Base-by-base conservation (phyloP, 768 basidiomycete genomes). In the Termitomyces sp. region DNA sequence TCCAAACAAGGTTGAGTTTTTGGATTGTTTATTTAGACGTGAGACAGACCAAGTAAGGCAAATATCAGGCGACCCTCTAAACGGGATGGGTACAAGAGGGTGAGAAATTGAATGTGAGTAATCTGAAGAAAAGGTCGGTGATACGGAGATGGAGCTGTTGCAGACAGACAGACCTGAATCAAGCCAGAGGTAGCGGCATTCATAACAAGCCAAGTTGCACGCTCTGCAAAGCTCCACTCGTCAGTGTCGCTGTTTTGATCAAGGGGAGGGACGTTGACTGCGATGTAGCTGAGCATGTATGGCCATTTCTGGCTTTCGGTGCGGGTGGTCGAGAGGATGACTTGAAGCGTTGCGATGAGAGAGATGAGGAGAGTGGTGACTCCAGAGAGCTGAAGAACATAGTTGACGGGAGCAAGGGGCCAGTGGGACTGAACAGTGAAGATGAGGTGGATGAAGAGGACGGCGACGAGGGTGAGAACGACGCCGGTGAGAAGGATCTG, bases 391-490 rank as follows among this genome's bases (percentile, higher is more conserved):
- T 98, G 97, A 35, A 98, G 84, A 54, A 86, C 77, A 72, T 92
- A 99, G 75, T 99, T 99, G 66, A 91, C 82, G 6, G 87, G 89
- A 0, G 94, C 93, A 42, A 99, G 86, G 0, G 94, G 92, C 82
- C 90, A 92, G 71, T 99, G 97, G 63, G 96, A 98, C 68, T 96
- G 93, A 0, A 88, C 90, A 5, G 97, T 98, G 75, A 99, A 97
- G 58, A 94, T 70, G 63, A 99, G 86, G 64, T 98, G 94, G 57
- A 97, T 85, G 64, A 97, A 79, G 44, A 99, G 86, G 20, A 96
- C 88, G 46, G 81, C 77, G 46, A 90, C 82, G 59, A 98, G 83
- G 10, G 96, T 91, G 61, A 96, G 75, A 6, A 92, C 84, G 61
- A 97, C 82, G 47, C 93, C 93, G 1, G 85, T 87, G 53, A 96